phyloP scores from a whole-genome alignment of 2,329 filamentous ascomycete species.

The Gaeumannomyces tritici region DNA sequence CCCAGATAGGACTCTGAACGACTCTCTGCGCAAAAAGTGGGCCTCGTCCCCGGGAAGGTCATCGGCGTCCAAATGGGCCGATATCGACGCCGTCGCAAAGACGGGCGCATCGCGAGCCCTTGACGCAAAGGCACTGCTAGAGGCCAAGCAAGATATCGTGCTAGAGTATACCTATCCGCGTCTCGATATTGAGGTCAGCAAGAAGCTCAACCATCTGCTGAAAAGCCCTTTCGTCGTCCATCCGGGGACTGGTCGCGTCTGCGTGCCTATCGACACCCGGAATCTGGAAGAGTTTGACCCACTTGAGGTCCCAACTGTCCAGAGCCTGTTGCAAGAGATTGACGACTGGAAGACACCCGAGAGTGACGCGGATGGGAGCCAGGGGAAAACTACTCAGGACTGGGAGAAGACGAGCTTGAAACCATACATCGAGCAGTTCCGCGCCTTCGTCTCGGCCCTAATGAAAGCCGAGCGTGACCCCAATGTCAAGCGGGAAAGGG shows the following conservation, averaged over 20 bases:
- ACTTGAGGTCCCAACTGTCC: conserved; percentile 79
- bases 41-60: conserved; percentile 68
- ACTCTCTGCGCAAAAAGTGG: conserved; percentile 84
- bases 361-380: conserved; percentile 19
- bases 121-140: conserved; percentile 63
- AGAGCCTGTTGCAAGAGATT: conserved; percentile 72
- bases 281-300: conserved; percentile 79
- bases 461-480: conserved; percentile 64
- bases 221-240: conserved; percentile 97
- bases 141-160: conserved; percentile 92
- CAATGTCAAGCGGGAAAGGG: conserved; percentile 45
- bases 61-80: conserved; percentile 80
- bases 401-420: conserved; percentile 97
- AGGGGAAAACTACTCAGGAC: conserved; percentile 48
- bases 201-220: conserved; percentile 95
- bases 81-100: conserved; percentile 81
- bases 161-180: conserved; percentile 97
- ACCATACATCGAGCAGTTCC: conserved; percentile 86
- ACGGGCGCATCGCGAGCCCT: conserved; percentile 62
- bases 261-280: conserved; percentile 80
- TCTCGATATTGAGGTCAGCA: conserved; percentile 92
- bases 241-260: conserved; percentile 86
- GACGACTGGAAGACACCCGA: conserved; percentile 61
- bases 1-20: conserved; percentile 68
- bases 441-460: conserved; percentile 66